Evolutionary conservation across 1,284 basidiomycete species (phyloP).

Genomic region (Sporisorium exsertum): DNA sequence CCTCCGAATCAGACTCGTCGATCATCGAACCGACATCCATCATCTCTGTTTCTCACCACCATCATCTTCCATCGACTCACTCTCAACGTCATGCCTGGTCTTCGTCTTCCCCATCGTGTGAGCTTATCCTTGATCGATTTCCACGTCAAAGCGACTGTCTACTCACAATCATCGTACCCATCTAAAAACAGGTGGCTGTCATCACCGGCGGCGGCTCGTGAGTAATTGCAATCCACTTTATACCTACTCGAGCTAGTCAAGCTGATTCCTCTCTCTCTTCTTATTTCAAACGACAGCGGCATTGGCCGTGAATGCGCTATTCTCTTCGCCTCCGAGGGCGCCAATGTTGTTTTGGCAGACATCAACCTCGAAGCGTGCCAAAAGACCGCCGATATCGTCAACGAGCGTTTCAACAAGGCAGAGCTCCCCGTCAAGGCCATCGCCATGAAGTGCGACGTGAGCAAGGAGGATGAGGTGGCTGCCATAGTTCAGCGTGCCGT

Average conservation of each 20-base stretch:
- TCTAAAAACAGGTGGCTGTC: slow-evolving; percentile 74
- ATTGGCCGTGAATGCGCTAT: slow-evolving; percentile 93
- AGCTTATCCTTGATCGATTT: slow-evolving; percentile 4
- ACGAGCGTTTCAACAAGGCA: slow-evolving; percentile 77
- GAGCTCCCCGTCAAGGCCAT: slow-evolving; percentile 72
- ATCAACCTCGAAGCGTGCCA: slow-evolving; percentile 82
- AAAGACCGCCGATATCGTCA: slow-evolving; percentile 77
- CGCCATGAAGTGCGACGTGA: slow-evolving; percentile 84
- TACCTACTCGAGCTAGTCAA: neutral
- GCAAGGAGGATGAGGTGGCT: slow-evolving; percentile 87
- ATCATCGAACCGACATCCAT: neutral
- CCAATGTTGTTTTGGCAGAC: slow-evolving; percentile 85
- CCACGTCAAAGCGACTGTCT: neutral
- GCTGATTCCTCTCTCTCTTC: neutral
- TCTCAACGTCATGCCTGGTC: slow-evolving; percentile 49
- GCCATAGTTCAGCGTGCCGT: slow-evolving; percentile 83
- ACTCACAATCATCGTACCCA: neutral
- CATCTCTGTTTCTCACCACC: neutral
- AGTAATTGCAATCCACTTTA: neutral
- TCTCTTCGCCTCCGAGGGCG: slow-evolving; percentile 91
- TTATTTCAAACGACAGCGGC: slow-evolving; percentile 71
- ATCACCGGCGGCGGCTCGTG: slow-evolving; percentile 83
- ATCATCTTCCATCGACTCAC: slow-evolving; percentile 1
- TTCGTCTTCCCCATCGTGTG: slow-evolving; percentile 51
- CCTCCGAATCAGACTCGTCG: neutral